These are phyloP conservation scores for Mesotaenium endlicherianum DNA, from an alignment of 139 green algal species.

Conservation along the genomic window DNA sequence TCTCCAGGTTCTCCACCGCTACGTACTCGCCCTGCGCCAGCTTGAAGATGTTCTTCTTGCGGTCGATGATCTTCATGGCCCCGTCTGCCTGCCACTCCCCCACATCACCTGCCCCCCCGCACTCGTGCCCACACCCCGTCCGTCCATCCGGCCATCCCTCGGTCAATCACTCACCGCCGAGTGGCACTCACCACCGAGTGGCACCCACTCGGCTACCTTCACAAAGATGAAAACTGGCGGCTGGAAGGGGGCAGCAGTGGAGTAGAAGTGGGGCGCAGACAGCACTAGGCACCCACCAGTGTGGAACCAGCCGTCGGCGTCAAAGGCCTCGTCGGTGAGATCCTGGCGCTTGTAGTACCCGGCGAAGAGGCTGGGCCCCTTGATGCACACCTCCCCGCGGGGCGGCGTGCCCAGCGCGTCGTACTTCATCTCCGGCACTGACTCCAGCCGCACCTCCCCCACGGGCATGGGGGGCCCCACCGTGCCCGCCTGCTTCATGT, in stretches of 20 bases:
- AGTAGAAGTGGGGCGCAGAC: too few relatives aligned
- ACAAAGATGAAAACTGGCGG: too few relatives aligned
- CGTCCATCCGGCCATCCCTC: too few relatives aligned
- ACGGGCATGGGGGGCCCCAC: constrained; percentile 65
- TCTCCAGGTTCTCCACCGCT: constrained; percentile 93
- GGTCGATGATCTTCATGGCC: constrained; percentile 87
- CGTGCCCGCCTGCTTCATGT: constrained; percentile 62
- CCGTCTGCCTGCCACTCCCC: constrained; percentile 72
- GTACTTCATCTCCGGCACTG: constrained; percentile 95
- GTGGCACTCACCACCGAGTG: too few relatives aligned
- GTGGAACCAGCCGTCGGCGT: constrained; percentile 96
- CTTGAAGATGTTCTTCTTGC: constrained; percentile 99
- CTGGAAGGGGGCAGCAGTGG: too few relatives aligned
- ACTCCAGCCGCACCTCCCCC: constrained; percentile 74
- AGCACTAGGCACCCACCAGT: constrained; percentile 70
- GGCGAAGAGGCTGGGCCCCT: constrained; percentile 74
- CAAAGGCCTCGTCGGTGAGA: constrained; percentile 77
- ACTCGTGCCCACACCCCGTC: too few relatives aligned
- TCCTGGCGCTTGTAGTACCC: constrained; percentile 92
- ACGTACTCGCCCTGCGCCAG: constrained; percentile 95
- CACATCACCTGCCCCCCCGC: constrained; percentile 78
- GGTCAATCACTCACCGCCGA: too few relatives aligned
- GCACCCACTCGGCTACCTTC: too few relatives aligned
- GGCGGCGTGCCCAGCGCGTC: constrained; percentile 76
- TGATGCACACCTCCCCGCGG: constrained; percentile 79